Conservation (phyloP, 164 flowering plant species). For the Stephania yunnanensis region DNA sequence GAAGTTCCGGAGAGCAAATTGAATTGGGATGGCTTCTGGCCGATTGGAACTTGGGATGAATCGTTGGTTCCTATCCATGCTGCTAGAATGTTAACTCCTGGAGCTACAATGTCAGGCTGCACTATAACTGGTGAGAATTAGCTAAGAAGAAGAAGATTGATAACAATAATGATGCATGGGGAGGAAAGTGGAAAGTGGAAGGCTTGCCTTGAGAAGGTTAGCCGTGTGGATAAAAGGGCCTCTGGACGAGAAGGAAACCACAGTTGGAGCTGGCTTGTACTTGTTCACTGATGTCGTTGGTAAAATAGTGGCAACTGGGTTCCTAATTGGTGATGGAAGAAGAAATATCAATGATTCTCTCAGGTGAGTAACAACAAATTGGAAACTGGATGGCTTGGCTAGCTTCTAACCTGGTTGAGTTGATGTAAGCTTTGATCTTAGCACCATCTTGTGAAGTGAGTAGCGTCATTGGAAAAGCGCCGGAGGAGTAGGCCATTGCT, state of each 20-base stretch:
- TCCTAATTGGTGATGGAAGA: conserved; percentile 18
- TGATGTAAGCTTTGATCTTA: conserved; percentile 47
- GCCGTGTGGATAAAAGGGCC: conserved; percentile 47
- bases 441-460: conserved; percentile 37
- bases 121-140: neutral
- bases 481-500: conserved; percentile 33
- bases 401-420: conserved; percentile 52
- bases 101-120: conserved; percentile 90
- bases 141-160: neutral
- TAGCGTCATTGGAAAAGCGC: conserved; percentile 41
- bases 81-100: conserved; percentile 79
- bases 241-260: conserved; percentile 67
- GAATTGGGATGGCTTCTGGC: conserved; percentile 42
- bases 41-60: conserved; percentile 27
- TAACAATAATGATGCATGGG: neutral
- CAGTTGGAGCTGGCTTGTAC: conserved; percentile 52
- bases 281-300: conserved; percentile 37
- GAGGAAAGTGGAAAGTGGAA: too few relatives aligned
- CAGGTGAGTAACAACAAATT: neutral
- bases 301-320: conserved; percentile 61
- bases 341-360: neutral
- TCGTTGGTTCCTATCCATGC: conserved; percentile 60
- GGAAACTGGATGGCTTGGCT: neutral
- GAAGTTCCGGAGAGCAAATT: conserved; percentile 78
- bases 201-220: conserved; percentile 69